Percentiles rank a stretch among this genome's conserved stretches.
phyloP scores from a whole-genome alignment of 306 rosid genomes.

The Dicorynia guianensis region DNA sequence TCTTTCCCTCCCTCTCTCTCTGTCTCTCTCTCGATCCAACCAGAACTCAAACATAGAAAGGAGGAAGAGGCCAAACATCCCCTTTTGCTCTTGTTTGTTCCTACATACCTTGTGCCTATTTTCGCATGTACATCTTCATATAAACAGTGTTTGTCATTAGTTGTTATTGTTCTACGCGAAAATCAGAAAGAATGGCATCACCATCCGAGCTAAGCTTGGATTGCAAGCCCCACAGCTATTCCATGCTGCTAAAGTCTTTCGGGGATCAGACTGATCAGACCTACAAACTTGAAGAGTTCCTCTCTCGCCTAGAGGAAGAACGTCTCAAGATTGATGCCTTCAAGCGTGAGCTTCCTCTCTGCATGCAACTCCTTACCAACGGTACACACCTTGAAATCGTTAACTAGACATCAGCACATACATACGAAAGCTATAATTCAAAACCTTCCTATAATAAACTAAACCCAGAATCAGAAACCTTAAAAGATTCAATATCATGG shows the following conservation, averaged over 20 bases:
- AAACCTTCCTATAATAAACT: not conserved
- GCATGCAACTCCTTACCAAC: slow-evolving; percentile 98
- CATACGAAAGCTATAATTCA: slow-evolving; percentile 23
- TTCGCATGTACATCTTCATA: slow-evolving; percentile 47
- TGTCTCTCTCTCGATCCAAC: slow-evolving; percentile 45
- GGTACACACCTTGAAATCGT: slow-evolving; percentile 50
- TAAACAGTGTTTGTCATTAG: slow-evolving; percentile 33
- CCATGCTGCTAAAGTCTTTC: slow-evolving; percentile 82
- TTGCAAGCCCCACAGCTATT: slow-evolving; percentile 82
- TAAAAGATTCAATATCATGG: slow-evolving; percentile 34
- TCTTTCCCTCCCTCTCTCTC: slow-evolving; percentile 51
- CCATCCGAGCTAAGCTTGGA: slow-evolving; percentile 84
- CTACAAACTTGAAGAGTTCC: slow-evolving; percentile 83
- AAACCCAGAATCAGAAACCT: slow-evolving; percentile 32
- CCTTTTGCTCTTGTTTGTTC: slow-evolving; percentile 80
- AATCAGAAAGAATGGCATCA: slow-evolving; percentile 63
- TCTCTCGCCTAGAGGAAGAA: slow-evolving; percentile 88
- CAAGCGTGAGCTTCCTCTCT: slow-evolving; percentile 99
- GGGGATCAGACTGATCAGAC: slow-evolving; percentile 70
- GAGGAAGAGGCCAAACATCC: slow-evolving; percentile 74
- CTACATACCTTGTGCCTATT: slow-evolving; percentile 58
- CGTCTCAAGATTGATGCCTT: slow-evolving; percentile 96
- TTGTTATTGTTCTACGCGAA: slow-evolving; percentile 26
- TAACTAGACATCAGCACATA: not conserved
- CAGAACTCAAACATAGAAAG: slow-evolving; percentile 42